Evolutionary conservation across 139 green algal genomes (phyloP), one percentile per base, ranked within the genome.

Genomic region (Chlamydomonas eustigma): DNA sequence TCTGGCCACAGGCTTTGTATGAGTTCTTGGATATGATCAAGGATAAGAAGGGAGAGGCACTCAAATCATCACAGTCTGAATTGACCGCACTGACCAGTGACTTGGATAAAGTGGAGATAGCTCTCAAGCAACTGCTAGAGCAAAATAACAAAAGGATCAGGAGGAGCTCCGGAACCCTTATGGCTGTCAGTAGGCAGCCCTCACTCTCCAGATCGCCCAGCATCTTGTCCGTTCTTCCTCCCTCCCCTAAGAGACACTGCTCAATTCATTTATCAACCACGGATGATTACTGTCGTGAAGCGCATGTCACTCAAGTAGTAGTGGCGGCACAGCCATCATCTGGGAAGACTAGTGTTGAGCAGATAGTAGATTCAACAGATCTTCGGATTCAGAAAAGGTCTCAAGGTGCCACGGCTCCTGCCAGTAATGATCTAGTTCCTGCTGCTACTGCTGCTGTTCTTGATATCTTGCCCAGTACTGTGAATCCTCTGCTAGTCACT

Each of bases 21-120:
- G 80, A 85, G 38, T 85, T 85, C 38, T 52, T 85, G 37, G 38
- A 36, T 22, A 68, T 77, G 51, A 76, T 82, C 66, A 72, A 80
- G 37, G 37, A 58, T 31, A 51, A 76, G 8, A 85, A 85, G 37
- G 58, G 32, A 6, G 44, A 58, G 44, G 44, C 44, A 12, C 44
- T 58, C 12, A 58, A 58, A 12, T 12, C 44, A 12, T 12, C 44
- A 12, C 12, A 58, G 18, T 58, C 44, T 18, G 44, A 58, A 58
- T 58, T 58, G 18, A 58, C 12, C 18, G 44, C 44, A 18, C 44
- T 58, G 44, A 28, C 44, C 18, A 12, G 44, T 12, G 44, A 58
- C 44, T 28, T 58, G 44, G 44, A 58, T 58, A 18, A 28, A 12
- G 44, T 58, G 44, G 12, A 58, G 44, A 28, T 18, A 28, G 44